Evolutionary conservation across 805 yeast genomes (phyloP), one percentile per base, ranked within the genome.

Genomic region (Teunomyces barrocoloradensis): DNA sequence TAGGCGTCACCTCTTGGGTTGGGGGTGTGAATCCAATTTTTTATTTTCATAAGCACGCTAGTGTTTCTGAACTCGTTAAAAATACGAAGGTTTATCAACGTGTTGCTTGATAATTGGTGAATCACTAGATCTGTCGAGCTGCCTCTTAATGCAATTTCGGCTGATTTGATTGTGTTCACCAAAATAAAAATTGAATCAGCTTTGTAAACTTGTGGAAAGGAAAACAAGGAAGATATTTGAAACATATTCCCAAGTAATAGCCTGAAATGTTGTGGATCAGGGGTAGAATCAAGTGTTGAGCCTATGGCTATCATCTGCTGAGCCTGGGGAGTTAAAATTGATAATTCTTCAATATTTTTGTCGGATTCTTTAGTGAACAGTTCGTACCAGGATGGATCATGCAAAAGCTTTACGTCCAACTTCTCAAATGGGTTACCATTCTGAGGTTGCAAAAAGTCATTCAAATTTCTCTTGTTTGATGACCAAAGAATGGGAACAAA

Each of bases 401-500:
- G 51, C 11, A 59, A 41, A 33, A 52, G 37, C 20, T 51, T 45
- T 17, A 50, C 27, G 34, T 46, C 45, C 3, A 63, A 49, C 1
- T 34, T 17, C 10, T 57, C 57, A 42, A 64, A 59, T 0, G 54
- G 44, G 23, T 50, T 50, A 13, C 18, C 36, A 12, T 38, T 20
- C 6, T 17, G 25, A 13, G 57, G 54, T 11, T 39, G 17, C 23
- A 71, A 46, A 42, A 60, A 67, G 2, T 53, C 43, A 3, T 44
- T 33, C 34, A 73, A 55, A 6, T 59, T 56, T 42, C 70, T 56
- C 38, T 63, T 67, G 57, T 85, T 85, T 3, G 69, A 55, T 2
- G 73, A 58, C 81, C 88, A 85, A 30, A 85, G 60, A 1, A 87
- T 71, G 0, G 98, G 99, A 37, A 92, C 68, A 60, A 92, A 89